Base-by-base conservation (phyloP, 2,329 filamentous ascomycete species). In the Karstenula rhodostoma region DNA sequence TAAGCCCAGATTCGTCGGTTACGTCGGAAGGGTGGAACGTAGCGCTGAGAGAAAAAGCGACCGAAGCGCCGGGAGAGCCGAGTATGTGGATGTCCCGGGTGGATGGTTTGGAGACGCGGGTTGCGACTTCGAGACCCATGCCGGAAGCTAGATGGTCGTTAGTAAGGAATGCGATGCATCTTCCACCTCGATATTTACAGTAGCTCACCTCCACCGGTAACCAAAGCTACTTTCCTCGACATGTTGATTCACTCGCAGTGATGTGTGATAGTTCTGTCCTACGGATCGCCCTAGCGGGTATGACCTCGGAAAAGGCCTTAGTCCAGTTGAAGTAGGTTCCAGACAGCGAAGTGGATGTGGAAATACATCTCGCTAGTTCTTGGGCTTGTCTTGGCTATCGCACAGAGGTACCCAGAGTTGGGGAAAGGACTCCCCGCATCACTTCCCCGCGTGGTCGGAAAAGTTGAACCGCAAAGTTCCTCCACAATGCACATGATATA, bases 61-160 rank as follows among this genome's bases (percentile, higher is more conserved):
- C 70, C 56, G 71, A 46, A 27, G 55, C 47, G 44, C 77, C 77
- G 25, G 67, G 66, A 13, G 68, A 63, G 47, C 67, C 59, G 49
- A 80, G 66, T 54, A 81, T 70, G 58, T 80, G 73, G 44, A 80
- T 66, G 37, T 72, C 64, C 77, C 77, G 80, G 29, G 66, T 65
- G n/a, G 69, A 69, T 22, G 64, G 69, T 43, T 68, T 62, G 43
- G 72, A 70, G 56, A 81, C 73, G 27, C 70, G 67, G 63, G 71
- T 67, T 44, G 77, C 77, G 37, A 79, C 77, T 23, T 73, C 74
- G 42, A 81, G 71, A 53, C 79, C 79, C 65, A 81, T 80, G 33
- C 78, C 79, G 59, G 75, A 77, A 56, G 78, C 79, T 80, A 58
- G 4, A 17, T 15, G 23, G 19, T 17, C 19, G 37, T 43, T 43